phyloP scores from a whole-genome alignment of 805 yeast genomes.

The Pichia exigua region DNA sequence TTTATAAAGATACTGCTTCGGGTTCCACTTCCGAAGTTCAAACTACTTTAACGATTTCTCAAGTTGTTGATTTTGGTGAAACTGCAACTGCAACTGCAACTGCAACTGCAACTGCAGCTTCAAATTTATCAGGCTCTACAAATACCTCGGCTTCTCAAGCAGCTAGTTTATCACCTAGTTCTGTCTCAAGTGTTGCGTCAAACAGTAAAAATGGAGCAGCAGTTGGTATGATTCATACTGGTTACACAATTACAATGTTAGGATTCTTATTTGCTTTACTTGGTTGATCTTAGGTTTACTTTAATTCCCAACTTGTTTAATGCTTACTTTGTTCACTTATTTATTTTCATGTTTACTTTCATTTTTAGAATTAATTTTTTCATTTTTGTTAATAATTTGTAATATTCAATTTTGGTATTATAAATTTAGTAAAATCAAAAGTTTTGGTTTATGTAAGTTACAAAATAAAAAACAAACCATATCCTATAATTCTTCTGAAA shows the following conservation, averaged over 20 bases:
- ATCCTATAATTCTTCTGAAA: slow-evolving; percentile 1
- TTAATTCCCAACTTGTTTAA: too few species aligned
- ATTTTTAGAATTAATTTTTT: neutral
- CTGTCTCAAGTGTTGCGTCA: neutral
- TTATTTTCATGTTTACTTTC: neutral
- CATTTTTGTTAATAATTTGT: neutral
- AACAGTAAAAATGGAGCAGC: neutral
- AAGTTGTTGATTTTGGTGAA: neutral
- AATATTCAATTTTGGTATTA: neutral
- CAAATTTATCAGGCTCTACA: neutral
- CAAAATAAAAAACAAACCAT: too few species aligned
- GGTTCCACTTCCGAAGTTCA: neutral
- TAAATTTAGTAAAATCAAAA: too few species aligned
- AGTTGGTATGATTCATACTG: neutral
- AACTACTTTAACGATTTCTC: neutral
- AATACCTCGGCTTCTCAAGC: neutral
- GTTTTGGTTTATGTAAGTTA: too few species aligned
- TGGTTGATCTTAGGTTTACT: neutral
- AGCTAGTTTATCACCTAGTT: neutral
- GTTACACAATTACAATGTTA: neutral
- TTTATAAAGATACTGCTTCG: neutral
- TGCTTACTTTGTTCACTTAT: neutral
- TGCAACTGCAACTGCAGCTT: neutral
- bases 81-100: neutral
- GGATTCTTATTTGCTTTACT: neutral